Evolutionary conservation across 164 flowering plant genomes (phyloP).

Genomic region (Vitis amurensis): DNA sequence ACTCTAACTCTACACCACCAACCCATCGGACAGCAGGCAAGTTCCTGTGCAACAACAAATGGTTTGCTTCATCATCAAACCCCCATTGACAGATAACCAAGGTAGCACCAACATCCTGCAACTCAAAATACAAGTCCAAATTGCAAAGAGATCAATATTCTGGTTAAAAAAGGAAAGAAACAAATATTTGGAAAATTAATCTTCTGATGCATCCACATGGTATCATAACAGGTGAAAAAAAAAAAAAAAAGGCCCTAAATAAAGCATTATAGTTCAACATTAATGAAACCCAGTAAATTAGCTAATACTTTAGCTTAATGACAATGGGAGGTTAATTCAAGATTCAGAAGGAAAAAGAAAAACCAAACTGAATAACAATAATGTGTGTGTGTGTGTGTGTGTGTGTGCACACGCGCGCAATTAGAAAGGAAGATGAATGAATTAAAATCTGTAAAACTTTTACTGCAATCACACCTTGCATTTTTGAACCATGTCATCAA

Average conservation of each 20-base stretch:
- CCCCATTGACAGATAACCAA: constrained; percentile 99
- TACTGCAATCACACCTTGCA: constrained; percentile 66
- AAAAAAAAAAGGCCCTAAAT: too few relatives aligned
- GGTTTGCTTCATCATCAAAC: constrained; percentile 99
- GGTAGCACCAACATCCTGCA: constrained; percentile 97
- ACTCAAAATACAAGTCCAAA: constrained; percentile 2
- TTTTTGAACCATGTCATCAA: constrained; percentile 96
- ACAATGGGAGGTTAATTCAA: too few relatives aligned
- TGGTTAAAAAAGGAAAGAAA: not conserved
- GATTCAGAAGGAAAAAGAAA: too few relatives aligned
- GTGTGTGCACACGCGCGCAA: not conserved
- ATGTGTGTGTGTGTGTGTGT: too few relatives aligned
- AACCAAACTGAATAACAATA: too few relatives aligned
- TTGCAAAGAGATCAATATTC: not conserved
- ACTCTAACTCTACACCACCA: constrained; percentile 97
- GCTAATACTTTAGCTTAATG: too few relatives aligned
- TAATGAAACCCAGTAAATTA: too few relatives aligned
- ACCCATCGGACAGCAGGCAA: constrained; percentile 99
- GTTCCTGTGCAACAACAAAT: constrained; percentile 83
- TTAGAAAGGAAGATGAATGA: not conserved
- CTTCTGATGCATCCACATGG: too few relatives aligned
- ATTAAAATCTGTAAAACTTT: not conserved
- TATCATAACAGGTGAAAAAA: too few relatives aligned
- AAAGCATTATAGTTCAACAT: too few relatives aligned
- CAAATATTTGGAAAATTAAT: not conserved